A percentile compares a stretch with the other conserved stretches of the same genome.
These are phyloP conservation scores for Diutina mesorugosa DNA, from an alignment of 1,139 yeast genomes.

Conservation along the genomic window DNA sequence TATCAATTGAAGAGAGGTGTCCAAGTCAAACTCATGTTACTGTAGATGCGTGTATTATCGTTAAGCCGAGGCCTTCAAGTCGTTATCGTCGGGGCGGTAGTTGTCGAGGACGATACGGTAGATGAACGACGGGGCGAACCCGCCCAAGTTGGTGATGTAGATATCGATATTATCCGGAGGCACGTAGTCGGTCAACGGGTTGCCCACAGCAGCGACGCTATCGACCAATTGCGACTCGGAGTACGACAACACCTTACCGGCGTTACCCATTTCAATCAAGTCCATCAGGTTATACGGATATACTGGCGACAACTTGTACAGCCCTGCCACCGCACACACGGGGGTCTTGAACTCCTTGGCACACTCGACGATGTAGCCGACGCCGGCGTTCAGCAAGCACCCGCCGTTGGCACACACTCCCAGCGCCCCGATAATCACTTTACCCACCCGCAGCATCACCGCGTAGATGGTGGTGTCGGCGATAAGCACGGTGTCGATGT, in stretches of 20 bases:
- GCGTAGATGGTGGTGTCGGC: conserved; percentile 93
- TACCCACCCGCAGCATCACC: conserved; percentile 94
- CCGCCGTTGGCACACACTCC: conserved; percentile 97
- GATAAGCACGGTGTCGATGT: conserved; percentile 80
- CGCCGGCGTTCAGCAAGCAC: conserved; percentile 81
- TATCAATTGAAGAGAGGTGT: not conserved
- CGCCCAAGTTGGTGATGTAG: conserved; percentile 70
- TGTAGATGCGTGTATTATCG: not conserved
- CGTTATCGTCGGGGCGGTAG: conserved; percentile 69
- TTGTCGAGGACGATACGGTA: conserved; percentile 93
- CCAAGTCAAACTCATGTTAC: not conserved
- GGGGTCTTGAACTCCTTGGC: conserved; percentile 94
- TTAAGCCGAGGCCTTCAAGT: not conserved
- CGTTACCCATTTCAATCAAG: conserved; percentile 86
- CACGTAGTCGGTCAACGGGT: conserved; percentile 86
- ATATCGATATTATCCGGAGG: conserved; percentile 93
- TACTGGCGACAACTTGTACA: conserved; percentile 83
- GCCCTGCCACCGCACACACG: conserved; percentile 89
- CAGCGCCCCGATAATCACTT: conserved; percentile 84
- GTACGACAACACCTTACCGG: conserved; percentile 70
- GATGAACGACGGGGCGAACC: conserved; percentile 91
- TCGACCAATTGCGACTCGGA: conserved; percentile 52
- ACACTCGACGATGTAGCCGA: conserved; percentile 86
- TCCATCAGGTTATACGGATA: conserved; percentile 89
- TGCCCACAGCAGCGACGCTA: conserved; percentile 66